Conservation (phyloP, 257 asterid species). For the Datura wrightii region DNA sequence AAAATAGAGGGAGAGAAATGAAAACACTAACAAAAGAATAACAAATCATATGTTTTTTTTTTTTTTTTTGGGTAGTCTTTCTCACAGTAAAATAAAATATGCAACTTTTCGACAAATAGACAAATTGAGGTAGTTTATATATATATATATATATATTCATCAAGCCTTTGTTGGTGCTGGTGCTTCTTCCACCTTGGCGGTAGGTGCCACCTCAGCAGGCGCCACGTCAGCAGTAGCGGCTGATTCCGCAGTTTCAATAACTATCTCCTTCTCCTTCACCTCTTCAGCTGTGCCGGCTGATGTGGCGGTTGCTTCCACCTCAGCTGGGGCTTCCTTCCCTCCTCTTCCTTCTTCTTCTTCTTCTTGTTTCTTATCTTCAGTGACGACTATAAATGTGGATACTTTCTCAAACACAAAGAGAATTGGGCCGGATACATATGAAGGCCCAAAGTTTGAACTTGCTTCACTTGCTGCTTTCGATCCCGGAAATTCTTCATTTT, state of each 20-base stretch:
- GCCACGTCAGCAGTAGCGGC: constrained; percentile 33
- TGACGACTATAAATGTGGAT: constrained; percentile 52
- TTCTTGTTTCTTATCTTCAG: constrained; percentile 52
- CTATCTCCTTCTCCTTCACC: constrained; percentile 64
- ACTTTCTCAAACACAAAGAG: constrained; percentile 76
- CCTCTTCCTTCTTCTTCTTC: no score
- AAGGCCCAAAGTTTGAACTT: constrained; percentile 64
- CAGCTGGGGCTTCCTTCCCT: background rate
- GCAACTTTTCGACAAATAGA: background rate
- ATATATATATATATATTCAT: constrained; percentile 22
- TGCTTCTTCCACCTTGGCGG: constrained; percentile 47
- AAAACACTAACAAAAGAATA: constrained; percentile 42
- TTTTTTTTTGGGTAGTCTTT: no score
- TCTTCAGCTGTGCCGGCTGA: constrained; percentile 29
- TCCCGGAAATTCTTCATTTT: constrained; percentile 74
- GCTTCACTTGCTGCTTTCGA: constrained; percentile 67
- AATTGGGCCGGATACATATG: constrained; percentile 70
- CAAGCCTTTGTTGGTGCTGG: constrained; percentile 56
- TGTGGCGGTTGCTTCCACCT: constrained; percentile 31
- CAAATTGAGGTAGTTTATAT: no score
- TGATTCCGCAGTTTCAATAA: constrained; percentile 39
- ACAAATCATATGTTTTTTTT: constrained; percentile 34
- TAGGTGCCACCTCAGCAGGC: constrained; percentile 34
- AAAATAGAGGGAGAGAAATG: background rate
- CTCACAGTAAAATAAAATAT: constrained; percentile 26